Evolutionary conservation across 345 rosid genomes (phyloP).

Genomic region (Gossypium sturtianum): DNA sequence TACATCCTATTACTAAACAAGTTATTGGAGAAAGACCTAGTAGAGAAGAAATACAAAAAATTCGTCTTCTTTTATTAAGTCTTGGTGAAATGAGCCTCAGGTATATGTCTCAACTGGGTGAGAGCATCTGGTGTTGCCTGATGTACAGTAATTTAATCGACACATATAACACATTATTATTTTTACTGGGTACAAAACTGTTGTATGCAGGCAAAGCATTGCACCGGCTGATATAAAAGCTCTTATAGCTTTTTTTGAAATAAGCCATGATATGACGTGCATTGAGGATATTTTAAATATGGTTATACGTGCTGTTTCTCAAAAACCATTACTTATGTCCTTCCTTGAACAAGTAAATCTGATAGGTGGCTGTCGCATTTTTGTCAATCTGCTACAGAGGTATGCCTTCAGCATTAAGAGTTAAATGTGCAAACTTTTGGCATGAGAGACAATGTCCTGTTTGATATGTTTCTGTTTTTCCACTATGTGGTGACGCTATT

Average conservation of each 20-base stretch:
- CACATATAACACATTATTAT: conserved; percentile 10
- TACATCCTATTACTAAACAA: conserved; percentile 55
- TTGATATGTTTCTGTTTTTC: not conserved
- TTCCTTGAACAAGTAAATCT: conserved; percentile 84
- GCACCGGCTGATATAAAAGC: conserved; percentile 62
- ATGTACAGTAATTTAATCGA: not conserved
- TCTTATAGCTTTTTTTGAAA: conserved; percentile 74
- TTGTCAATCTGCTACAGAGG: conserved; percentile 90
- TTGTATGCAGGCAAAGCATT: conserved; percentile 65
- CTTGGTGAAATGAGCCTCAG: conserved; percentile 98
- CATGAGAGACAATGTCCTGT: not conserved
- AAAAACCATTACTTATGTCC: conserved; percentile 59
- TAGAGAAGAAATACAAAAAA: conserved; percentile 77
- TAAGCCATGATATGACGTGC: conserved; percentile 84
- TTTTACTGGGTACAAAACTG: conserved; percentile 6
- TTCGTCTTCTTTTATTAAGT: conserved; percentile 89
- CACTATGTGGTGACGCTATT: not conserved
- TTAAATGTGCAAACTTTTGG: not conserved
- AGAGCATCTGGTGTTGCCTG: not conserved
- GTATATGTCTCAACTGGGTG: conserved; percentile 25
- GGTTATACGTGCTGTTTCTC: conserved; percentile 85
- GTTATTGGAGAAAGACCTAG: conserved; percentile 71
- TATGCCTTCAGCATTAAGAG: conserved; percentile 20
- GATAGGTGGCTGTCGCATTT: conserved; percentile 79
- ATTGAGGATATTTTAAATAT: conserved; percentile 89